Evolutionary conservation across 2,329 filamentous ascomycete genomes (phyloP), one percentile per base, ranked within the genome.

Genomic region (Cadophora sp.): DNA sequence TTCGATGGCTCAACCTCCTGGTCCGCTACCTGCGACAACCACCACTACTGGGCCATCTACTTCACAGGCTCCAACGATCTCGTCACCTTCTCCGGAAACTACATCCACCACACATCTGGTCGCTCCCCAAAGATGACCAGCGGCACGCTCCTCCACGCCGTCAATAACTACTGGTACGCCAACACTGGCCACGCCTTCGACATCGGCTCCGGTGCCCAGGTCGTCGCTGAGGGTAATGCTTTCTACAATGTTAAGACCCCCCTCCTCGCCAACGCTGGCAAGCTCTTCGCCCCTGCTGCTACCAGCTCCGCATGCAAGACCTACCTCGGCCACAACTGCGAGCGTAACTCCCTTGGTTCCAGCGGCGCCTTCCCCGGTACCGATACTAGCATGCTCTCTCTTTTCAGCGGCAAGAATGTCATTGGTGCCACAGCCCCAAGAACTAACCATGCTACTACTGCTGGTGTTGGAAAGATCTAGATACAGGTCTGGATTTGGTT

Each of bases 11-110:
- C 70, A 1, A 82, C 82, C 0, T 74, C 71, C 27, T 81, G 79
- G 72, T 83, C 81, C 0, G 77, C 81, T 11, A 77, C 76, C 30
- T 84, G 82, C 69, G 80, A 84, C 65, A 76, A 75, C 33, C 76
- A 83, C 47, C 81, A 83, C 72, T 84, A 84, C 76, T 83, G 82
- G 82, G 76, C 76, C 1, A 75, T 81, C 65, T 78, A 81, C 62
- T 77, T 83, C 68, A 74, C 76, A 47, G 81, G 79, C 11, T 76
- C 77, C 11, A 73, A 73, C 22, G 81, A 83, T 66, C 72, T 78
- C 36, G 75, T 80, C 51, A 83, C 82, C 9, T 71, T 83, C 64
- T 76, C 79, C 61, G 76, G 78, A 51, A 83, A 84, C 76, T 83
- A 80, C 72, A 75, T 82, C 70, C 80, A 82, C 74, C 74, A 82